Evolutionary conservation across 2,329 filamentous ascomycete species (phyloP).

Genomic region (Fusarium miscanthi): DNA sequence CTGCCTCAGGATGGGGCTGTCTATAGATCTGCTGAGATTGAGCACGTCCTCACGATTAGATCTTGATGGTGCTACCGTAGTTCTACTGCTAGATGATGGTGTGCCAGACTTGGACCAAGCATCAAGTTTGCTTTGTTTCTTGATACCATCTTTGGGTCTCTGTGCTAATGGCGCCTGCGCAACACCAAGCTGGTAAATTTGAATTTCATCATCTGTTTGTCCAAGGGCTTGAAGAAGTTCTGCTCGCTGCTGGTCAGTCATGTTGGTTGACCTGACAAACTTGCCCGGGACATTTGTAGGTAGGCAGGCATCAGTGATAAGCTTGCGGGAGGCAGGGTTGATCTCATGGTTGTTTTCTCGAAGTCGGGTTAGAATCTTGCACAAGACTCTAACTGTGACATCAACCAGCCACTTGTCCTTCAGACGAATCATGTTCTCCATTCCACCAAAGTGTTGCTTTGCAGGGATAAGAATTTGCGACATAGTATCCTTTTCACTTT

Average conservation of each 20-base stretch:
- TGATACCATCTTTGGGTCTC: conserved; percentile 51
- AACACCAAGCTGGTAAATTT: conserved; percentile 58
- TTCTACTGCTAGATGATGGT: conserved; percentile 36
- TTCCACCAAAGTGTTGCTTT: conserved; percentile 67
- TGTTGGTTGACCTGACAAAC: conserved; percentile 77
- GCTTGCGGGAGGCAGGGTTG: conserved; percentile 66
- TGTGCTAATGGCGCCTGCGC: conserved; percentile 38
- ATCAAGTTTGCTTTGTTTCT: conserved; percentile 71
- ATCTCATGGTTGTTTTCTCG: conserved; percentile 80
- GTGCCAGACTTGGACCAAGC: conserved; percentile 67
- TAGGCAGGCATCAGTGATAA: conserved; percentile 75
- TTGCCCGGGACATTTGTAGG: conserved; percentile 63
- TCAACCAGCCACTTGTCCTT: conserved; percentile 87
- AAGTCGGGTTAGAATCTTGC: conserved; percentile 86
- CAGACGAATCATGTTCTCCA: conserved; percentile 90
- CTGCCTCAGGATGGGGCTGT: conserved; percentile 60
- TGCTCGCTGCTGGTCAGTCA: conserved; percentile 84
- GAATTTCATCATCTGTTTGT: conserved; percentile 66
- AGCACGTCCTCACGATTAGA: conserved; percentile 61
- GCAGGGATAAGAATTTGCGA: conserved; percentile 53
- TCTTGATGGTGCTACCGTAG: conserved; percentile 43
- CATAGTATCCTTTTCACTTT: conserved; percentile 54
- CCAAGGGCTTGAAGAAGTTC: conserved; percentile 76
- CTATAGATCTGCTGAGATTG: conserved; percentile 59
- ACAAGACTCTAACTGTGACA: conserved; percentile 83